A percentile compares a stretch with the other conserved stretches of the same genome.
Evolutionary conservation across 1,139 yeast genomes (phyloP).

Genomic region (Geotrichum restrictum): DNA sequence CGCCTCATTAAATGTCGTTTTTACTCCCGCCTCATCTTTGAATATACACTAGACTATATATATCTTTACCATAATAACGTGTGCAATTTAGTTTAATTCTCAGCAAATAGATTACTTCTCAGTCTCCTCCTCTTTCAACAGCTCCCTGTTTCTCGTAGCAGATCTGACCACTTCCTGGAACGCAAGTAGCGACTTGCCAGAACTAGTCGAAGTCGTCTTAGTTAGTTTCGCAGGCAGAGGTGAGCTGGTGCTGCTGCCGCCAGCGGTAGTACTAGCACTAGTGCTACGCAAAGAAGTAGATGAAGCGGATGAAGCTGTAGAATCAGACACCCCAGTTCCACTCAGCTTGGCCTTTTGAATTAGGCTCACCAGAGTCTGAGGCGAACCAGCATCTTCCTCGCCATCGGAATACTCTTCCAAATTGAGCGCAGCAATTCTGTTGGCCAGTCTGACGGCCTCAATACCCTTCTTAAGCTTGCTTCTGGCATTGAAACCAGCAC

Average conservation of each 20-base stretch:
- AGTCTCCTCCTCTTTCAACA: constrained; percentile 9
- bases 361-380: constrained; percentile 2
- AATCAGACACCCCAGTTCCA: background rate
- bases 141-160: constrained; percentile 62
- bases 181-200: constrained; percentile 28
- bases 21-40: no score
- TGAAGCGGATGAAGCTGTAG: constrained; percentile 1
- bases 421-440: constrained; percentile 65
- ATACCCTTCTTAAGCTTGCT: constrained; percentile 82
- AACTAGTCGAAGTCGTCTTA: background rate
- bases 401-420: constrained; percentile 51
- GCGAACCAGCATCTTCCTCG: constrained; percentile 43
- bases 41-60: no score
- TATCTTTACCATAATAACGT: no score
- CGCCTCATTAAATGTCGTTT: no score
- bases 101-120: no score
- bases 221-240: background rate
- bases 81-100: no score
- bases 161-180: constrained; percentile 74
- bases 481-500: constrained; percentile 78
- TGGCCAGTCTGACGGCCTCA: constrained; percentile 71
- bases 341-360: background rate
- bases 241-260: background rate
- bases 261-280: constrained; percentile 5
- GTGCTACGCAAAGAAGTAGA: constrained; percentile 1